phyloP scores from a whole-genome alignment of 139 green algal genomes.

The Picochlorum sp. region DNA sequence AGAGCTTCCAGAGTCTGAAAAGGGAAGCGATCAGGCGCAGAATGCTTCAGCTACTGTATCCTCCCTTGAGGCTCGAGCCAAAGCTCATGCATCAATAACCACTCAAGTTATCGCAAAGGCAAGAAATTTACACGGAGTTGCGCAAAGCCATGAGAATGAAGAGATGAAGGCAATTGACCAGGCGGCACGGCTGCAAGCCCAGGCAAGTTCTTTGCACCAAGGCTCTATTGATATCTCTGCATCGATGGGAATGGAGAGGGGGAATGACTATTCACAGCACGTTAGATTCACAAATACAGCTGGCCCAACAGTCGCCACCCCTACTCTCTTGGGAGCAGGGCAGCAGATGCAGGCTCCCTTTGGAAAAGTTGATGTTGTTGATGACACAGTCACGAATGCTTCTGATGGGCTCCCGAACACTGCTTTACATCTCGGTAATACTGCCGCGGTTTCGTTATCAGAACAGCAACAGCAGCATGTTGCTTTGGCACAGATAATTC shows the following conservation, averaged over 20 bases:
- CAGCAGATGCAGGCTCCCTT: background rate
- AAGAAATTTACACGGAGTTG: slow-evolving; percentile 31
- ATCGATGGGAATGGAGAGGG: background rate
- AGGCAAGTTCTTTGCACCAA: slow-evolving; percentile 30
- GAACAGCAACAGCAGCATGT: slow-evolving; percentile 20
- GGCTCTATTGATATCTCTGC: slow-evolving; percentile 8
- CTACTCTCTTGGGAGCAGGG: slow-evolving; percentile 3
- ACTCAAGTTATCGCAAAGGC: slow-evolving; percentile 20
- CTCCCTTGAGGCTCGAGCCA: slow-evolving; percentile 18
- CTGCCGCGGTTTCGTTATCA: background rate
- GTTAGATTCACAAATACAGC: background rate
- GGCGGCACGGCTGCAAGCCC: slow-evolving; percentile 29
- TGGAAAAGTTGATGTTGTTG: background rate
- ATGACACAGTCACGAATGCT: background rate
- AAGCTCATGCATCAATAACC: slow-evolving; percentile 25
- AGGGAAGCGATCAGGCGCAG: slow-evolving; percentile 2
- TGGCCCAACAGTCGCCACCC: background rate
- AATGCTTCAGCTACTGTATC: slow-evolving; percentile 22
- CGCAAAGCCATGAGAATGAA: slow-evolving; percentile 48
- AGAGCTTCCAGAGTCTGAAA: slow-evolving; percentile 20
- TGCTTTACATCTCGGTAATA: background rate
- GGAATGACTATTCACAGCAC: background rate
- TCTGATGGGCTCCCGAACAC: background rate
- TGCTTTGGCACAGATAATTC: slow-evolving; percentile 1
- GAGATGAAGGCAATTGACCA: slow-evolving; percentile 28